phyloP scores from a whole-genome alignment of 768 basidiomycete genomes.

The Pleurotus citrinopileatus region DNA sequence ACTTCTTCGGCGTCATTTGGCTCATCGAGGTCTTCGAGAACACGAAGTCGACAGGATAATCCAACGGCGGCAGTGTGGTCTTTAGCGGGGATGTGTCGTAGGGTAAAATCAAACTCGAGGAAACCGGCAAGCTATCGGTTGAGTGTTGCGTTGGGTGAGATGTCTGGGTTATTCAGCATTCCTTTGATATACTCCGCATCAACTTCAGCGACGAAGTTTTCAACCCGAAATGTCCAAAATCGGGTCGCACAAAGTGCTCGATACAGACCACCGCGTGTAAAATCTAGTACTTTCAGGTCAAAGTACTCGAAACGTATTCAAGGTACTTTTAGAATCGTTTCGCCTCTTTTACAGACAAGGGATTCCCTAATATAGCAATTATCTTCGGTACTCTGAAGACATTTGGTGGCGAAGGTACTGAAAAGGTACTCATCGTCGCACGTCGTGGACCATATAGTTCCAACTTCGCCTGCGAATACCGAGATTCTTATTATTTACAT shows the following conservation, averaged over 20 bases:
- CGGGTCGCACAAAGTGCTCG: slow-evolving; percentile 19
- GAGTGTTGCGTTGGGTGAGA: slow-evolving; percentile 23
- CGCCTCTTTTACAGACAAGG: no score
- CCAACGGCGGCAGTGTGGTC: slow-evolving; percentile 20
- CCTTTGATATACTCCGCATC: slow-evolving; percentile 31
- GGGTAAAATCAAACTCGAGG: background rate
- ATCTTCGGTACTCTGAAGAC: no score
- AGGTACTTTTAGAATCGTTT: no score
- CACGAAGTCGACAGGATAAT: slow-evolving; percentile 18
- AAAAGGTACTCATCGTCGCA: no score
- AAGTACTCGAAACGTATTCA: no score
- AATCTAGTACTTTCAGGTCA: no score
- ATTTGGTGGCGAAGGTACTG: no score
- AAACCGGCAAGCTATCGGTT: slow-evolving; percentile 1
- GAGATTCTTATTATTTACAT: background rate
- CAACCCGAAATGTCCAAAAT: slow-evolving; percentile 23
- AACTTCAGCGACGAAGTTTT: slow-evolving; percentile 22
- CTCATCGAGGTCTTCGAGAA: slow-evolving; percentile 15
- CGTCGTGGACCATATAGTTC: slow-evolving; percentile 37
- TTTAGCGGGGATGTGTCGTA: background rate
- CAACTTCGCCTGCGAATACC: slow-evolving; percentile 30
- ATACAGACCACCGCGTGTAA: no score
- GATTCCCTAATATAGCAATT: no score
- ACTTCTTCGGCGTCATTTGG: slow-evolving; percentile 12
- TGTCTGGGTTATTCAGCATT: slow-evolving; percentile 29